Percentiles rank a stretch among this genome's conserved stretches.
phyloP scores from a whole-genome alignment of 352 stramenopile genomes.

The Lagenidium sp. region DNA sequence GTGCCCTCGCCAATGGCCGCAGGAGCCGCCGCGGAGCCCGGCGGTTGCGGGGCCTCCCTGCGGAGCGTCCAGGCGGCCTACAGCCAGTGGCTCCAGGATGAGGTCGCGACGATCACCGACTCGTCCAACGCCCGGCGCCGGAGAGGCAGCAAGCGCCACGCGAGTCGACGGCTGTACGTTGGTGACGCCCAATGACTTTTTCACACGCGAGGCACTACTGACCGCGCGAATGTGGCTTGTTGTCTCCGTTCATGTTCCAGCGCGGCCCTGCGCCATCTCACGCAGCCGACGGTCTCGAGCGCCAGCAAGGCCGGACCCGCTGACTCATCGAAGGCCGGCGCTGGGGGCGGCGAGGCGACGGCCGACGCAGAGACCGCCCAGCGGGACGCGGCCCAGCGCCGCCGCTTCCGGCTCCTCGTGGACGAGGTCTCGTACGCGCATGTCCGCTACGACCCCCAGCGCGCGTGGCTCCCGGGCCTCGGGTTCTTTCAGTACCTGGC shows the following conservation, averaged over 20 bases:
- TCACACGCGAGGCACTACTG: background rate
- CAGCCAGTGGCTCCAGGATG: too few species aligned
- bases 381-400: constrained; percentile 6
- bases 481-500: constrained; percentile 38
- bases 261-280: constrained; percentile 17
- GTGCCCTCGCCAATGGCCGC: too few species aligned
- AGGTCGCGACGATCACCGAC: too few species aligned
- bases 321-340: constrained; percentile 8
- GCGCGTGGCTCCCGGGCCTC: constrained; percentile 29
- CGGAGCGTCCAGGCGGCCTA: too few species aligned
- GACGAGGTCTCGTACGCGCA: constrained; percentile 35
- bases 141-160: too few species aligned
- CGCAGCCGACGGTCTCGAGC: constrained; percentile 44
- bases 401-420: constrained; percentile 25
- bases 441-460: constrained; percentile 19
- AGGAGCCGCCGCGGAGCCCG: too few species aligned
- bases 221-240: constrained; percentile 45
- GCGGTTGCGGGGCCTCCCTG: too few species aligned
- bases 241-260: constrained; percentile 28
- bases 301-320: constrained; percentile 27
- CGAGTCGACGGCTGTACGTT: too few species aligned
- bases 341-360: too few species aligned
- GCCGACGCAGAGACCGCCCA: background rate
- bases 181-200: background rate
- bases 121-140: too few species aligned